phyloP scores from a whole-genome alignment of 768 basidiomycete genomes.

The Trametes cingulata region DNA sequence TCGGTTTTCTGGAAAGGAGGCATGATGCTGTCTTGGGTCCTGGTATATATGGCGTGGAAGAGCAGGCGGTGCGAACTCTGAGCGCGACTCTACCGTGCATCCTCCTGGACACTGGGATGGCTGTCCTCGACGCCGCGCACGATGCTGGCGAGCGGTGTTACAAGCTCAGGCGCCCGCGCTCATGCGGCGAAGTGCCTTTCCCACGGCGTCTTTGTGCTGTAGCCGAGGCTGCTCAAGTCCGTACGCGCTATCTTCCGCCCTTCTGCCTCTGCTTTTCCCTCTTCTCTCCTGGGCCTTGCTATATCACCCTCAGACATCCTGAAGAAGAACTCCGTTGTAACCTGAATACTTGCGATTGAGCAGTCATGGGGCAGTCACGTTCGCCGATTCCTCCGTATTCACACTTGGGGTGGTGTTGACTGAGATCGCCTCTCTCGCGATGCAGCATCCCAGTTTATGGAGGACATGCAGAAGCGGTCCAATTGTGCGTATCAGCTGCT shows the following conservation, averaged over 20 bases:
- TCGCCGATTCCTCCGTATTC: constrained; percentile 34
- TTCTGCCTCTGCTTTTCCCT: background rate
- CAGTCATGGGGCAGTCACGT: constrained; percentile 85
- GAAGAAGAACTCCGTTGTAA: background rate
- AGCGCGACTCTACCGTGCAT: constrained; percentile 10
- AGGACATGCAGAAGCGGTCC: constrained; percentile 95
- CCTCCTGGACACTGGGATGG: constrained; percentile 6
- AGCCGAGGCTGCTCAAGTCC: background rate
- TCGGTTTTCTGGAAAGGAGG: constrained; percentile 12
- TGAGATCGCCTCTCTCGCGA: constrained; percentile 11
- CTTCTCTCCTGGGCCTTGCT: background rate
- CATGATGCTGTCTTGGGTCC: background rate
- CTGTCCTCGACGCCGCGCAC: constrained; percentile 18
- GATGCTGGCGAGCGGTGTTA: constrained; percentile 1
- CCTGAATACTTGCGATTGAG: constrained; percentile 12
- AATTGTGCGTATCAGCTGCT: constrained; percentile 72
- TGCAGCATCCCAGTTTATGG: constrained; percentile 90
- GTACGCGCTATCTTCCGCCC: constrained; percentile 11
- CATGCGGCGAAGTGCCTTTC: constrained; percentile 6
- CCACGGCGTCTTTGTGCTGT: constrained; percentile 23
- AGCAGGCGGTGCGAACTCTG: constrained; percentile 12
- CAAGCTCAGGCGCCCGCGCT: background rate
- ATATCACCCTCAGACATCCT: background rate
- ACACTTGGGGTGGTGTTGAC: constrained; percentile 5
- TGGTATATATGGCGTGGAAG: constrained; percentile 12